Evolutionary conservation across 176 grass and related monocot species (phyloP).

Genomic region (Oryza australiensis): DNA sequence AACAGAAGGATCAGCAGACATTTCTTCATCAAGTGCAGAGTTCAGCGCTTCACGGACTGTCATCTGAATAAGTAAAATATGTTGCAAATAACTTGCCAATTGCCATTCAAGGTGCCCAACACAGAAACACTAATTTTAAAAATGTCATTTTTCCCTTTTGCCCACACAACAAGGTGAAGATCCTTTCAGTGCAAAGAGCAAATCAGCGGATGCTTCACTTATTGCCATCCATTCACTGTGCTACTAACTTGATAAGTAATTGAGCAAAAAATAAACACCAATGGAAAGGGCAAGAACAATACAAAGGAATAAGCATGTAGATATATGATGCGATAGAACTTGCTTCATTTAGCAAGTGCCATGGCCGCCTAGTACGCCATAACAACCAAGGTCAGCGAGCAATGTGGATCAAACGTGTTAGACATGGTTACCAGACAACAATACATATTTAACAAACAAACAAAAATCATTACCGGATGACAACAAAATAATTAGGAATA

Average conservation of each 20-base stretch:
- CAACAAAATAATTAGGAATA: not conserved
- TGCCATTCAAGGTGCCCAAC: conserved; percentile 8
- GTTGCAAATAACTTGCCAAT: conserved; percentile 1
- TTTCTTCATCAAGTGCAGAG: conserved; percentile 96
- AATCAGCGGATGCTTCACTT: no score
- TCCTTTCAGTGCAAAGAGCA: not conserved
- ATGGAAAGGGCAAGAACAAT: not conserved
- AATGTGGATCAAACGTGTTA: not conserved
- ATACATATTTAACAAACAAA: not conserved
- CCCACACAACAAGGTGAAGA: not conserved
- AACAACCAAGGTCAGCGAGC: not conserved
- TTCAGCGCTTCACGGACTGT: conserved; percentile 90
- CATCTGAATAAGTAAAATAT: conserved; percentile 65
- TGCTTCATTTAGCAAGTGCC: conserved; percentile 14
- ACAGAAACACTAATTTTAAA: not conserved
- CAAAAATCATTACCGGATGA: not conserved
- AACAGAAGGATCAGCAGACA: conserved; percentile 95
- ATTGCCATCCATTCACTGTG: not conserved
- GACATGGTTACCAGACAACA: not conserved
- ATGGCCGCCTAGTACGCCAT: not conserved
- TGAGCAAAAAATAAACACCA: not conserved
- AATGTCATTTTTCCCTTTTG: not conserved
- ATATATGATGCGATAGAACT: not conserved
- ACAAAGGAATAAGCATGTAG: not conserved
- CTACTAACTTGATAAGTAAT: not conserved